Percentiles rank a stretch among this genome's conserved stretches.
Evolutionary conservation across 371 early-diverging fungal species (phyloP).

Genomic region (Rhizopus delemar): DNA sequence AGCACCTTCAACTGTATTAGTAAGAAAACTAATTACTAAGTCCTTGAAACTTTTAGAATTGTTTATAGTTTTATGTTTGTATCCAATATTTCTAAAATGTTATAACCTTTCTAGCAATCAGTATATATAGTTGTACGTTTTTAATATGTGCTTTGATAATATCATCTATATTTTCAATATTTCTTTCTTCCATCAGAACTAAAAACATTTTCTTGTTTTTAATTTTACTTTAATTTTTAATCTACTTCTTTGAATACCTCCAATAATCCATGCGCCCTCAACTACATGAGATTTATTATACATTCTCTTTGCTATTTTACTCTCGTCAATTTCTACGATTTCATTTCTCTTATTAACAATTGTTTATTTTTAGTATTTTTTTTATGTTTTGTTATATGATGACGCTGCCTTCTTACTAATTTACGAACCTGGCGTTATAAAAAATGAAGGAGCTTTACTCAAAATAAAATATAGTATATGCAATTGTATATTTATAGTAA

Average conservation of each 20-base stretch:
- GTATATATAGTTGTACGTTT: conserved; percentile 7
- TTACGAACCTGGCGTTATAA: conserved; percentile 7
- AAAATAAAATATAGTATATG: conserved; percentile 12
- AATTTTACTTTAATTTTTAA: conserved; percentile 15
- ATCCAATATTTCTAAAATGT: neutral
- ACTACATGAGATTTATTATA: conserved; percentile 14
- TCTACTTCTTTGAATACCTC: conserved; percentile 14
- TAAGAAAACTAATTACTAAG: neutral
- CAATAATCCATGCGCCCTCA: conserved; percentile 18
- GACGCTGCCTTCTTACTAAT: too few species aligned
- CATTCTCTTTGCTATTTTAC: conserved; percentile 15
- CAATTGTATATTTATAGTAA: conserved; percentile 5
- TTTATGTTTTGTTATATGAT: too few species aligned
- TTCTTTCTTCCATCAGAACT: conserved; percentile 16
- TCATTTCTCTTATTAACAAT: too few species aligned
- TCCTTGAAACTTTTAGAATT: neutral
- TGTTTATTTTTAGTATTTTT: too few species aligned
- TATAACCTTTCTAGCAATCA: conserved; percentile 3
- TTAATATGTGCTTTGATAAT: conserved; percentile 13
- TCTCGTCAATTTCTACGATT: conserved; percentile 1
- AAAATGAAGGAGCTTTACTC: neutral
- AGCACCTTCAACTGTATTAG: conserved; percentile 1
- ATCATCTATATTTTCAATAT: conserved; percentile 13
- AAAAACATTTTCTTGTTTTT: conserved; percentile 14
- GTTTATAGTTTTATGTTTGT: conserved; percentile 3